Evolutionary conservation across 768 basidiomycete species (phyloP).

Genomic region (Amylocystis lapponica): DNA sequence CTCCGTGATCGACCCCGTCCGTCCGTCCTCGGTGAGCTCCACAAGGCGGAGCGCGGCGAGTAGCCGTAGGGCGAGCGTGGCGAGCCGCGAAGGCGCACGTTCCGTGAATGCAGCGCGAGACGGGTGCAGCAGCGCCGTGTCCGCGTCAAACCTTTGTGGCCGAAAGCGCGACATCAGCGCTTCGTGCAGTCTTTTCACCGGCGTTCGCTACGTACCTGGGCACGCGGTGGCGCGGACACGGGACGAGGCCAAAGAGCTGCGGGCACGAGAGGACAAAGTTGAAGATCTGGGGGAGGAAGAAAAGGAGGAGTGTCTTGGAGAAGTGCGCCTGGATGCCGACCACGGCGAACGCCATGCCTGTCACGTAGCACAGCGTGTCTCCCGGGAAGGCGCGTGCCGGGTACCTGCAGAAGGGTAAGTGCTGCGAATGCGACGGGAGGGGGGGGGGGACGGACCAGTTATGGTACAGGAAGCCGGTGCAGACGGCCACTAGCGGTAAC

Average conservation of each 20-base stretch:
- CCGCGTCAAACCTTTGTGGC: slow-evolving; percentile 61
- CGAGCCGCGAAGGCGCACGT: slow-evolving; percentile 47
- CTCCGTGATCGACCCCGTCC: slow-evolving; percentile 54
- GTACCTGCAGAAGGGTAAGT: slow-evolving; percentile 58
- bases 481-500: slow-evolving; percentile 90
- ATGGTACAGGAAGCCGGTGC: slow-evolving; percentile 86
- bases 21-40: slow-evolving; percentile 49
- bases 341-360: slow-evolving; percentile 98
- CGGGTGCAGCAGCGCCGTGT: slow-evolving; percentile 74
- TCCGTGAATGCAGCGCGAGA: slow-evolving; percentile 59
- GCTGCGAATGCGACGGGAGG: not conserved
- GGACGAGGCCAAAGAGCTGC: slow-evolving; percentile 89
- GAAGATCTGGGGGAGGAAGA: slow-evolving; percentile 98
- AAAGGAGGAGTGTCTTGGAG: slow-evolving; percentile 91
- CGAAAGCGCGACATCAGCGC: slow-evolving; percentile 2
- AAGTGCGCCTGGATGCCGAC: slow-evolving; percentile 97
- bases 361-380: slow-evolving; percentile 95
- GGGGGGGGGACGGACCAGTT: slow-evolving; percentile 67
- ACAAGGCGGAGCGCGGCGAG: slow-evolving; percentile 64
- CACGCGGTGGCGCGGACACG: slow-evolving; percentile 90
- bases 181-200: not conserved
- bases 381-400: slow-evolving; percentile 93
- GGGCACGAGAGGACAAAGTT: slow-evolving; percentile 94
- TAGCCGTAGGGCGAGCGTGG: slow-evolving; percentile 49
- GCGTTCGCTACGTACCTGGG: slow-evolving; percentile 55